Percentiles rank a stretch among this genome's conserved stretches.
phyloP scores from a whole-genome alignment of 2,329 filamentous ascomycete species.

The Aspergillaceae sp. region DNA sequence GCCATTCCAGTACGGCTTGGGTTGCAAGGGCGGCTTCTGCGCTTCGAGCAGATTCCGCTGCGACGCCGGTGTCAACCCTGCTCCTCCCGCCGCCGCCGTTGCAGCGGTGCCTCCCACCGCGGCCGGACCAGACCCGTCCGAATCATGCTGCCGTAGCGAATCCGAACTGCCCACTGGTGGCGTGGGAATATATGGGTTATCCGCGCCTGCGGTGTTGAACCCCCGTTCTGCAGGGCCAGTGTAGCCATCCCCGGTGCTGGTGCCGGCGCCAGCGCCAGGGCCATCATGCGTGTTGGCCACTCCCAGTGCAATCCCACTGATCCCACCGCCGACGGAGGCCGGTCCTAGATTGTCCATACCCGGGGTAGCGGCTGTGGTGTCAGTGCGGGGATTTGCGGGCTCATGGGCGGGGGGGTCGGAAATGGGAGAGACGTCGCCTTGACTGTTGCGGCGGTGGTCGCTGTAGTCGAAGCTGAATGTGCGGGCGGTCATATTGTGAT shows the following conservation, averaged over 20 bases:
- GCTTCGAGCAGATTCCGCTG: not conserved
- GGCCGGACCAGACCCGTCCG: constrained; percentile 24
- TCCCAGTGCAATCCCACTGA: constrained; percentile 58
- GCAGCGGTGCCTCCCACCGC: not conserved
- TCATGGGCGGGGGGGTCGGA: not conserved
- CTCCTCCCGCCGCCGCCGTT: not conserved
- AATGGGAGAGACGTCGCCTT: constrained; percentile 6
- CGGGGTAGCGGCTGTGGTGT: constrained; percentile 42
- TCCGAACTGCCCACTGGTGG: constrained; percentile 14
- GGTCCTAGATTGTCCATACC: constrained; percentile 61
- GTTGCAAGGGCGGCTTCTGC: constrained; percentile 10
- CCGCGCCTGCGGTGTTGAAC: constrained; percentile 26
- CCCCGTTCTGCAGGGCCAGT: constrained; percentile 27
- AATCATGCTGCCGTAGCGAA: constrained; percentile 29
- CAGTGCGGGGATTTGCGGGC: constrained; percentile 16
- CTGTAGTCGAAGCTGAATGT: constrained; percentile 15
- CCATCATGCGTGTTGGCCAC: constrained; percentile 58
- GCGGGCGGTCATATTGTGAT: constrained; percentile 8
- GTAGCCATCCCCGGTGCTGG: constrained; percentile 19
- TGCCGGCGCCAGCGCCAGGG: constrained; percentile 49
- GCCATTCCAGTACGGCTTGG: constrained; percentile 21
- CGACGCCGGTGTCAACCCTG: not conserved
- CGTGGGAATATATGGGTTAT: constrained; percentile 29
- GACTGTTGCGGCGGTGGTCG: constrained; percentile 6
- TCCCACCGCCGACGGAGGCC: constrained; percentile 52